Base-by-base conservation (phyloP, 805 yeast genomes). In the Wickerhamomyces sydowiorum region DNA sequence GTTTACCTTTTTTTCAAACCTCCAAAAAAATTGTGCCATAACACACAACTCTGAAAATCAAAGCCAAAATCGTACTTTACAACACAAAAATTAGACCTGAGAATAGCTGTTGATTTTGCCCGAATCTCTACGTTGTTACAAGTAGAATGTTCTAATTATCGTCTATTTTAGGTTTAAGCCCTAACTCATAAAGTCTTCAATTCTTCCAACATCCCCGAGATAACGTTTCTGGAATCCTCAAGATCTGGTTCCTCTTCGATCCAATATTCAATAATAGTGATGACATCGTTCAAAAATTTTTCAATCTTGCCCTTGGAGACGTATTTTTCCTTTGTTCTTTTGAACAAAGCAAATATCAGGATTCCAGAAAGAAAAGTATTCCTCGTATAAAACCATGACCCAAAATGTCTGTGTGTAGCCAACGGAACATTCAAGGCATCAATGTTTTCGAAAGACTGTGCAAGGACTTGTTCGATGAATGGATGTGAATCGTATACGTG, bases 361-460 rank as follows among this genome's bases (percentile, higher is more conserved):
- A 39, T 8, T 5, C 41, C 39, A 7, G 42, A 39, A 6, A 46
- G 27, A 10, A 49, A 45, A 15, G 45, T 41, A 20, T 50, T 52
- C 36, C 56, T 44, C 1, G 42, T 34, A 22, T 49, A 55, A 37
- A 53, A 50, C 59, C 59, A 55, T 3, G 57, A 53, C 1, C 59
- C 59, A 31, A 46, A 50, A 38, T 55, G 58, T 24, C 60, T 43
- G 33, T 55, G 60, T 1, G 49, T 43, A 1, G 60, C 54, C 10
- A 55, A 28, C 27, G 56, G 50, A 3, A 52, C 38, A 19, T 49
- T 48, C 17, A 53, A 14, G 36, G 52, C 28, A 9, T 50, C 57
- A 35, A 48, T 43, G 0, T 50, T 47, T 23, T 55, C 56, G 0
- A 36, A 44, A 1, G 47, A 37, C 33, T 51, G 56, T 20, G 37